These are phyloP conservation scores for Penicillium macrosclerotiorum DNA, from an alignment of 495 filamentous ascomycete genomes.

Conservation along the genomic window DNA sequence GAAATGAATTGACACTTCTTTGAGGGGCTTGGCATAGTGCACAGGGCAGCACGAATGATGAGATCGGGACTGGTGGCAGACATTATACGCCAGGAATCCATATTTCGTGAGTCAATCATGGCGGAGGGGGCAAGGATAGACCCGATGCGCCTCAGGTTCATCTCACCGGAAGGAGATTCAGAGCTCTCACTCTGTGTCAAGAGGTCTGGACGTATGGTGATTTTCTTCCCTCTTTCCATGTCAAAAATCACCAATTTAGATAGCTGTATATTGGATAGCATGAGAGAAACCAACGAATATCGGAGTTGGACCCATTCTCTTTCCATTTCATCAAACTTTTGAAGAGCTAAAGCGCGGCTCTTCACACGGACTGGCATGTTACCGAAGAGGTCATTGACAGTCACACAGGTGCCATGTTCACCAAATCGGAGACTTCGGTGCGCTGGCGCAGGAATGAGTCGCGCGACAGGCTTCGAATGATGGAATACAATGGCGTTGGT, in stretches of 20 bases:
- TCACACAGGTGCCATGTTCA: conserved; percentile 73
- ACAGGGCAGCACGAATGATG: conserved; percentile 66
- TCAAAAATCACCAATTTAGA: conserved; percentile 36
- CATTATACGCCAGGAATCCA: conserved; percentile 63
- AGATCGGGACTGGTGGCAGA: conserved; percentile 60
- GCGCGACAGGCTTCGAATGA: conserved; percentile 64
- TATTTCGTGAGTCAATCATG: conserved; percentile 50
- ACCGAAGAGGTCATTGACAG: conserved; percentile 85
- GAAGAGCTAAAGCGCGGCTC: conserved; percentile 55
- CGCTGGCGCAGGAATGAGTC: conserved; percentile 61
- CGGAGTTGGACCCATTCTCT: conserved; percentile 69
- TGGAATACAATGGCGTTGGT: conserved; percentile 73
- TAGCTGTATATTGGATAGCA: conserved; percentile 55
- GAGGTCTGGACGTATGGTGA: conserved; percentile 27
- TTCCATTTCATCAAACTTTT: conserved; percentile 56
- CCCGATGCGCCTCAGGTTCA: conserved; percentile 38
- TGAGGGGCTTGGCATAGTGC: conserved; percentile 63
- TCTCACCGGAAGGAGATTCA: neutral
- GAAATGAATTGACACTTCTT: conserved; percentile 78
- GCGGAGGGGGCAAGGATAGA: conserved; percentile 64
- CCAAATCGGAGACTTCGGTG: conserved; percentile 56
- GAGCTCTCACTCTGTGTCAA: neutral
- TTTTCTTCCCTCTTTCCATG: conserved; percentile 26
- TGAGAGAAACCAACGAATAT: conserved; percentile 55
- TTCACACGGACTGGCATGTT: conserved; percentile 97